These are phyloP conservation scores for Cryptococcus hybrid DNA, from an alignment of 1,284 basidiomycete species.

Conservation along the genomic window DNA sequence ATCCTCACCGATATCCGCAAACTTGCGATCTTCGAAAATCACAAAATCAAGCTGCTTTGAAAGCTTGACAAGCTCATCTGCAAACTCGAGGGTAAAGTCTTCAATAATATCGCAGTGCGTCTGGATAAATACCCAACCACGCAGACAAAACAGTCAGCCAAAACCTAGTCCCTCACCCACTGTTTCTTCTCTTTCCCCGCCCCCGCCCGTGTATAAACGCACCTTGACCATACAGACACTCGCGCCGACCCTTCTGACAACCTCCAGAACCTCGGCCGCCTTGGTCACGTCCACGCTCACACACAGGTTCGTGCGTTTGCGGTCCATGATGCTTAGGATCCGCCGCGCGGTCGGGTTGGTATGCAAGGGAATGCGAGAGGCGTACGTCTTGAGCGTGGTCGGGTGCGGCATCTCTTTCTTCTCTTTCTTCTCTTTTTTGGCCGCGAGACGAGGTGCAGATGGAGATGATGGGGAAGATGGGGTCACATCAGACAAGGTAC, in stretches of 20 bases:
- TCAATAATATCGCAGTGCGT: conserved; percentile 96
- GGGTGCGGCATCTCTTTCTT: conserved; percentile 12
- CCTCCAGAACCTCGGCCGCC: conserved; percentile 73
- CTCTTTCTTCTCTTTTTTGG: too few species aligned
- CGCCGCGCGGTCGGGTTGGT: conserved; percentile 70
- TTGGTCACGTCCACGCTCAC: conserved; percentile 94
- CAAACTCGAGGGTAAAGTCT: conserved; percentile 78
- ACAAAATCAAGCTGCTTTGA: conserved; percentile 85
- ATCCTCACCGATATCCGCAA: conserved; percentile 88
- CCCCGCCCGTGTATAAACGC: conserved; percentile 25
- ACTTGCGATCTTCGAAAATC: conserved; percentile 99
- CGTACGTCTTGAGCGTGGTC: conserved; percentile 58
- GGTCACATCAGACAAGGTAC: too few species aligned
- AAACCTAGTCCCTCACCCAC: not conserved
- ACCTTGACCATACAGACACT: conserved; percentile 94
- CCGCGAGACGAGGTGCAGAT: too few species aligned
- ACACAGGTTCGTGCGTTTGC: conserved; percentile 88
- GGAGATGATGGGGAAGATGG: too few species aligned
- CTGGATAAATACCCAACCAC: conserved; percentile 51
- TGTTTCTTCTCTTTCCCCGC: not conserved
- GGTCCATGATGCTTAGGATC: conserved; percentile 78
- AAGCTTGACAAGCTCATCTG: conserved; percentile 68
- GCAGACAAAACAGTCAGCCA: too few species aligned
- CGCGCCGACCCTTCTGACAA: conserved; percentile 85
- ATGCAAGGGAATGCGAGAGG: conserved; percentile 61